Conservation (phyloP, 768 basidiomycete genomes). For the Mrakia blollopis region DNA sequence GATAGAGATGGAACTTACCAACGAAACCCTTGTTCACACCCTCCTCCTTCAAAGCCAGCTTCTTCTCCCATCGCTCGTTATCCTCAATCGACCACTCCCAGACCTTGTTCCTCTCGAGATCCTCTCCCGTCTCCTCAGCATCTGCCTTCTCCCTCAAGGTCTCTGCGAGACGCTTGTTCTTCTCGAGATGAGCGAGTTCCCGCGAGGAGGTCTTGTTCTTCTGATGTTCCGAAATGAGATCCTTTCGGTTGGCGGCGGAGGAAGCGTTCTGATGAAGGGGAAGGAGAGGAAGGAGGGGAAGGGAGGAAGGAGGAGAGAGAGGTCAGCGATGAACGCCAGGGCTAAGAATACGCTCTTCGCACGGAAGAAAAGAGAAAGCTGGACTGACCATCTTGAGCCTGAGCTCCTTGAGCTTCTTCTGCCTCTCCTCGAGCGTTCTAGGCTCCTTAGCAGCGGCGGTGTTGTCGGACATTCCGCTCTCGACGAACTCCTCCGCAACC, state of each 20-base stretch:
- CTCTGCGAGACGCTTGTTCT: slow-evolving; percentile 86
- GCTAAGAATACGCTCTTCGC: not conserved
- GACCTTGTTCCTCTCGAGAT: slow-evolving; percentile 81
- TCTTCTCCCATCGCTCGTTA: slow-evolving; percentile 87
- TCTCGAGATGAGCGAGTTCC: slow-evolving; percentile 77
- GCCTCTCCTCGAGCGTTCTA: slow-evolving; percentile 61
- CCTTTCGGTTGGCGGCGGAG: slow-evolving; percentile 73
- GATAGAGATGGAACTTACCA: slow-evolving; percentile 53
- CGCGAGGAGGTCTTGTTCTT: slow-evolving; percentile 69
- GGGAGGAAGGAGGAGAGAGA: not conserved
- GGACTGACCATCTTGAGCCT: slow-evolving; percentile 71
- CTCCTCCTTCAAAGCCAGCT: slow-evolving; percentile 69
- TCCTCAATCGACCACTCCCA: slow-evolving; percentile 96
- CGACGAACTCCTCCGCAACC: slow-evolving; percentile 27
- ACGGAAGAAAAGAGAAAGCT: slow-evolving; percentile 5
- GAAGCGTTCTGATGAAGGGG: slow-evolving; percentile 59
- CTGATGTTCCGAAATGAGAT: slow-evolving; percentile 77
- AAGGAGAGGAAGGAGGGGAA: not conserved
- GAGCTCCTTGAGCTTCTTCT: slow-evolving; percentile 69
- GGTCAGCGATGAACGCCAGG: not conserved
- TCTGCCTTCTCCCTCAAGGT: slow-evolving; percentile 66
- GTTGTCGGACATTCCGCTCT: not conserved
- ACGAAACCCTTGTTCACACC: slow-evolving; percentile 87
- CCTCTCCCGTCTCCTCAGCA: slow-evolving; percentile 41
- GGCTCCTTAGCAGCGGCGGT: not conserved